Evolutionary conservation across 2,329 filamentous ascomycete genomes (phyloP).

Genomic region (Sporothrix protearum): DNA sequence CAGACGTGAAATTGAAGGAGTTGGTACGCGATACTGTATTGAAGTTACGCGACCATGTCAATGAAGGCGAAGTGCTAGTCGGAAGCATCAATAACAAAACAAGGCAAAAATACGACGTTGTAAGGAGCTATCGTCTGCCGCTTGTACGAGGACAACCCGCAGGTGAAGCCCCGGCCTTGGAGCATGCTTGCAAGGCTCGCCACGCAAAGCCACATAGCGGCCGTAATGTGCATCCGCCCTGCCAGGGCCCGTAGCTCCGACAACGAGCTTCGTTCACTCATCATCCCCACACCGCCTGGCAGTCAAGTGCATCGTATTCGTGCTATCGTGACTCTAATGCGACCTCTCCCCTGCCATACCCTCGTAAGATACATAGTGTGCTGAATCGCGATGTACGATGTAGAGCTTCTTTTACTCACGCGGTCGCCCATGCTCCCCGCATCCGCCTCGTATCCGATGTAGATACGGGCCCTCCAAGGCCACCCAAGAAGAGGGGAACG

Average conservation of each 20-base stretch:
- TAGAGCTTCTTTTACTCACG: neutral
- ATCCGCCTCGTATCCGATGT: neutral
- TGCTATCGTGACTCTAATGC: neutral
- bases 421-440: neutral
- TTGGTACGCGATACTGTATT: neutral
- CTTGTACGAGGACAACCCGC: no score
- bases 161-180: neutral
- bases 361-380: neutral
- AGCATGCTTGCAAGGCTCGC: neutral
- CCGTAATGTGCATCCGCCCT: neutral
- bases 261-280: neutral
- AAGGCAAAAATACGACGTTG: neutral
- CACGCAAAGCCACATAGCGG: neutral
- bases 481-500: neutral
- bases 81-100: neutral
- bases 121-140: no score
- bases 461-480: neutral
- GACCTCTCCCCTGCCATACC: neutral
- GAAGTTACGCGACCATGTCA: neutral
- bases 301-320: neutral
- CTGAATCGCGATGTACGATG: neutral
- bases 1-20: neutral
- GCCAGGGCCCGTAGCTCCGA: neutral
- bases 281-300: neutral
- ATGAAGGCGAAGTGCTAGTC: neutral